Conservation (phyloP, 495 filamentous ascomycete species). For the Xylaria flabelliformis region DNA sequence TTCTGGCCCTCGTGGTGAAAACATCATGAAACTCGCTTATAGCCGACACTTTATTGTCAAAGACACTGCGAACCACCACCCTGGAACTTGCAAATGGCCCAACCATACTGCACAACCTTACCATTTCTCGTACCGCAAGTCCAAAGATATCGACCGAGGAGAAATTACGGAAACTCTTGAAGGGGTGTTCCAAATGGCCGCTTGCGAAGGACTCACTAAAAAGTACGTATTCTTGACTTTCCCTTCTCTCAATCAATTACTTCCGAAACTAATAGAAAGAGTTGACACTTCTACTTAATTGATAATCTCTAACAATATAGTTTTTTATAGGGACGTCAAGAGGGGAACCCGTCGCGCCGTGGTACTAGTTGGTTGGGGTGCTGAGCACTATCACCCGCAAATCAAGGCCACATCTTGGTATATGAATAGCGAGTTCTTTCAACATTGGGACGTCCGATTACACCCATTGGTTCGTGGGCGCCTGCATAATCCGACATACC, state of each 20-base stretch:
- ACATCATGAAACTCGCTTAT: background rate
- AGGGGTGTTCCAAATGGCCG: background rate
- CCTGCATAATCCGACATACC: background rate
- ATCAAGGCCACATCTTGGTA: conserved; percentile 18
- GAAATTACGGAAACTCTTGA: background rate
- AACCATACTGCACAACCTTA: conserved; percentile 17
- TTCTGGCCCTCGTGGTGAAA: conserved; percentile 21
- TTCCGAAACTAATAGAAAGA: background rate
- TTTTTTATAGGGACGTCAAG: background rate
- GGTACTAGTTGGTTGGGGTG: conserved; percentile 20
- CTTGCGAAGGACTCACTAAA: background rate
- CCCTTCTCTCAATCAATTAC: background rate
- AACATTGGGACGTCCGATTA: conserved; percentile 13
- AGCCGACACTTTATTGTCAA: conserved; percentile 20
- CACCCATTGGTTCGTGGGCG: background rate
- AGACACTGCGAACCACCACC: conserved; percentile 19
- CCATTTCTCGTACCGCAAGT: conserved; percentile 23
- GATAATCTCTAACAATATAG: background rate
- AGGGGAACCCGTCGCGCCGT: background rate
- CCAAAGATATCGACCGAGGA: background rate
- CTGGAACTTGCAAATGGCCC: background rate
- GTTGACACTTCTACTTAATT: background rate
- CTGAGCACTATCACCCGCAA: conserved; percentile 4
- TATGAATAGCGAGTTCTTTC: background rate
- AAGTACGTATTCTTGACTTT: background rate